Conservation (phyloP, 169 alveolate genomes). For the Eimeria necatrix region DNA sequence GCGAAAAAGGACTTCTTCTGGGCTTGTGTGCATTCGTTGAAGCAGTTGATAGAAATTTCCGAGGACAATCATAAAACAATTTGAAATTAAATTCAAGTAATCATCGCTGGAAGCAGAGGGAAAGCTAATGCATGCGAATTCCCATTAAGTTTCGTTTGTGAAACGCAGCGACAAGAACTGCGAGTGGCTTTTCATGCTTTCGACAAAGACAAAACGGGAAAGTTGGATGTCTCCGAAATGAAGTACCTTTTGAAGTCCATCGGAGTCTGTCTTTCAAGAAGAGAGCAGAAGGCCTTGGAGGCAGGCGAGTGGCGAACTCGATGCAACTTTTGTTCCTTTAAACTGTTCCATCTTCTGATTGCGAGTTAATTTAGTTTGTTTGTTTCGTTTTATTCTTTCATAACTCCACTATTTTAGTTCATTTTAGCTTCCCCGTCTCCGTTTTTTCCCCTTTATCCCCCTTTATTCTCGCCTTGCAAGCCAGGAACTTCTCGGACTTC, state of each 20-base stretch:
- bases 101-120: too few species aligned
- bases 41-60: too few species aligned
- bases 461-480: too few species aligned
- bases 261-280: conserved; percentile 69
- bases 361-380: neutral
- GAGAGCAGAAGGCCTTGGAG: conserved; percentile 55
- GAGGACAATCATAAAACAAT: too few species aligned
- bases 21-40: too few species aligned
- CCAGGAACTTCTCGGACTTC: too few species aligned
- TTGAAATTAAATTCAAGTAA: too few species aligned
- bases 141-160: too few species aligned
- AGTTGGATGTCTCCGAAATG: conserved; percentile 30
- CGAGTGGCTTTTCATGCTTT: conserved; percentile 77
- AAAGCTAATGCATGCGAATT: too few species aligned
- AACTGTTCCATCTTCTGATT: neutral
- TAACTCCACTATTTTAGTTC: too few species aligned
- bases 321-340: too few species aligned
- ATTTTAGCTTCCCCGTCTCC: neutral
- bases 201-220: conserved; percentile 77
- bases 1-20: too few species aligned
- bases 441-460: neutral
- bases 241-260: conserved; percentile 79
- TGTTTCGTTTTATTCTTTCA: neutral
- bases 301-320: conserved; percentile 8
- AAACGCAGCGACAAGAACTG: conserved; percentile 78